Percentiles rank a stretch among this genome's conserved stretches.
Conservation (phyloP, 1,139 yeast genomes). For the Zygosaccharomyces sapae region DNA sequence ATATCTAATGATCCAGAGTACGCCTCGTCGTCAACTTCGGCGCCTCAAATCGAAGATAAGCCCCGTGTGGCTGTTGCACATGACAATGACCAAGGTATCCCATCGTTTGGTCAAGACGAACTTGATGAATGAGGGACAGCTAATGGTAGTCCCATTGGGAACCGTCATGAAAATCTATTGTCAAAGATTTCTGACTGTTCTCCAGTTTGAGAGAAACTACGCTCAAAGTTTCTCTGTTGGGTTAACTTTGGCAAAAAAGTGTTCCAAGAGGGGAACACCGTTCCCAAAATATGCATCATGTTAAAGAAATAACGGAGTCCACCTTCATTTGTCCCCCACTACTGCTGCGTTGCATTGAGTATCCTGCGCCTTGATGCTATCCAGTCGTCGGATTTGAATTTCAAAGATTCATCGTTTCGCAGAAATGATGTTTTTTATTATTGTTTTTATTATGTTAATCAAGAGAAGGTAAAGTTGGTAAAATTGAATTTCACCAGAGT, state of each 20-base stretch:
- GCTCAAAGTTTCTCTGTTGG: background rate
- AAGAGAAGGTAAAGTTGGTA: background rate
- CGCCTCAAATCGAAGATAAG: slow-evolving; percentile 1
- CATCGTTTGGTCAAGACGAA: slow-evolving; percentile 36
- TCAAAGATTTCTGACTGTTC: background rate
- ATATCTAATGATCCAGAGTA: slow-evolving; percentile 18
- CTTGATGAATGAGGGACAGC: slow-evolving; percentile 14
- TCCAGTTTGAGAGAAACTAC: background rate
- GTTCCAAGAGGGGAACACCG: background rate
- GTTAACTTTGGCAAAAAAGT: background rate
- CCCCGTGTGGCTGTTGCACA: slow-evolving; percentile 7
- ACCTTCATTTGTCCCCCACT: background rate
- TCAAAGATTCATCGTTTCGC: background rate
- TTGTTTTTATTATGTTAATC: background rate
- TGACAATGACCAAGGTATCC: slow-evolving; percentile 17
- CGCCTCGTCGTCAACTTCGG: slow-evolving; percentile 4
- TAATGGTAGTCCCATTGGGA: background rate
- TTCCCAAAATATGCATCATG: background rate
- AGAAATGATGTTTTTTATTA: background rate
- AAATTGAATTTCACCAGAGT: background rate
- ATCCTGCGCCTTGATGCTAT: background rate
- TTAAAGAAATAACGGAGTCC: background rate
- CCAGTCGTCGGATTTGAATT: background rate
- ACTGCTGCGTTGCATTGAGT: background rate
- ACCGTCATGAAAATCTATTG: background rate